Percentiles rank a stretch among this genome's conserved stretches.
phyloP scores from a whole-genome alignment of 225 moss, liverwort and hornwort species.

The Sphagnum tenellum region DNA sequence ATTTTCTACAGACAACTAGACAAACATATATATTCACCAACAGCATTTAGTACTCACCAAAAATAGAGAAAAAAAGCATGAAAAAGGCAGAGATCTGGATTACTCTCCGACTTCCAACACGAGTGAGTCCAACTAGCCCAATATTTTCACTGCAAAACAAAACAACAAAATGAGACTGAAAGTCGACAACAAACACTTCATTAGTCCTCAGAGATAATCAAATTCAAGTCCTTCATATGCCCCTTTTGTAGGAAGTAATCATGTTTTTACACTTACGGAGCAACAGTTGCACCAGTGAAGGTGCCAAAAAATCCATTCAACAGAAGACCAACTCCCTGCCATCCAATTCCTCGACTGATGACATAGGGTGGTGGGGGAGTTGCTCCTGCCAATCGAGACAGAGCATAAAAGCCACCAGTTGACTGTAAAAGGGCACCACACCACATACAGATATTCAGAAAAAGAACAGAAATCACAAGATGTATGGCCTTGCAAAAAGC shows the following conservation, averaged over 20 bases:
- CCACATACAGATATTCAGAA: not conserved
- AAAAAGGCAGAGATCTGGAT: constrained; percentile 53
- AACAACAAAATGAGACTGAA: not conserved
- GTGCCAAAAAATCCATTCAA: constrained; percentile 67
- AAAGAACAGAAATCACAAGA: not conserved
- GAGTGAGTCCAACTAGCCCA: constrained; percentile 70
- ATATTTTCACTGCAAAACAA: constrained; percentile 66
- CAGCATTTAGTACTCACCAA: constrained; percentile 17
- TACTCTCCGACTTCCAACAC: constrained; percentile 66
- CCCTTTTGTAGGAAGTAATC: too few species aligned
- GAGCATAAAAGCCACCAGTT: constrained; percentile 81
- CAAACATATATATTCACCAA: too few species aligned
- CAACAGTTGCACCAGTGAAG: constrained; percentile 63
- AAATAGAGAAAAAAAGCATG: constrained; percentile 56
- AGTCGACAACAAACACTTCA: not conserved
- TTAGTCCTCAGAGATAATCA: too few species aligned
- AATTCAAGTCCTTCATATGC: too few species aligned
- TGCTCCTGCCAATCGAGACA: constrained; percentile 73
- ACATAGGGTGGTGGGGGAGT: constrained; percentile 91
- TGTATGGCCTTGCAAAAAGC: too few species aligned
- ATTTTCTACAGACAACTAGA: too few species aligned
- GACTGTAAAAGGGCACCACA: constrained; percentile 32
- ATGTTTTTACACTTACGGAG: constrained; percentile 54
- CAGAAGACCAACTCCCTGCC: constrained; percentile 78
- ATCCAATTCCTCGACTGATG: constrained; percentile 84